Conservation (phyloP, 768 basidiomycete species). For the Mycena polygramma region DNA sequence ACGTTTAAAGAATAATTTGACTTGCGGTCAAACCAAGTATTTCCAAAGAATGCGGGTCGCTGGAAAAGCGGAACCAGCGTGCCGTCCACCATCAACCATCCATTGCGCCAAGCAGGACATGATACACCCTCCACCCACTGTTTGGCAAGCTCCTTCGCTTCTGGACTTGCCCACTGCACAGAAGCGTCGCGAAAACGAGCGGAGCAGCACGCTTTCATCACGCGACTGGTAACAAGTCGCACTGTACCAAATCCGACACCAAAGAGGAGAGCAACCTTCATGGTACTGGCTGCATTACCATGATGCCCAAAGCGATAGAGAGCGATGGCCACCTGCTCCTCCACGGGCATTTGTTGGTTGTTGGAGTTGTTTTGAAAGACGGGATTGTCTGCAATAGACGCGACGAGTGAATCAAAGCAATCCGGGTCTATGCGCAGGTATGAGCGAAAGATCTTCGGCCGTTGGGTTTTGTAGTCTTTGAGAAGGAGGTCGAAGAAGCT, state of each 20-base stretch:
- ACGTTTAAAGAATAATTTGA: slow-evolving; percentile 55
- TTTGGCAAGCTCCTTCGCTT: slow-evolving; percentile 54
- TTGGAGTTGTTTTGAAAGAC: slow-evolving; percentile 45
- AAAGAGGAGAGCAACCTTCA: slow-evolving; percentile 51
- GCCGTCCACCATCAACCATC: slow-evolving; percentile 55
- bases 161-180: slow-evolving; percentile 43
- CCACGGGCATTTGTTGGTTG: slow-evolving; percentile 44
- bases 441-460: slow-evolving; percentile 47
- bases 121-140: slow-evolving; percentile 50
- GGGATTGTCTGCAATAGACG: slow-evolving; percentile 35
- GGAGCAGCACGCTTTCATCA: slow-evolving; percentile 47
- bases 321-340: slow-evolving; percentile 51
- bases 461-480: no score
- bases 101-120: slow-evolving; percentile 49
- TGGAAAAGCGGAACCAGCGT: slow-evolving; percentile 50
- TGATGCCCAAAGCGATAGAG: slow-evolving; percentile 54
- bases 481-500: no score
- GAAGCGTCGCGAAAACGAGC: slow-evolving; percentile 41
- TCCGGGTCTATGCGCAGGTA: slow-evolving; percentile 47
- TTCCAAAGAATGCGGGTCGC: slow-evolving; percentile 48
- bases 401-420: slow-evolving; percentile 50
- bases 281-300: slow-evolving; percentile 52
- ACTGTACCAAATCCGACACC: slow-evolving; percentile 51
- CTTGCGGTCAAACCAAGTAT: slow-evolving; percentile 55
- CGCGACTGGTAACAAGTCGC: slow-evolving; percentile 39